Evolutionary conservation across 2,329 filamentous ascomycete genomes (phyloP), one percentile per base, ranked within the genome.

Genomic region (Metarhizium humberi): DNA sequence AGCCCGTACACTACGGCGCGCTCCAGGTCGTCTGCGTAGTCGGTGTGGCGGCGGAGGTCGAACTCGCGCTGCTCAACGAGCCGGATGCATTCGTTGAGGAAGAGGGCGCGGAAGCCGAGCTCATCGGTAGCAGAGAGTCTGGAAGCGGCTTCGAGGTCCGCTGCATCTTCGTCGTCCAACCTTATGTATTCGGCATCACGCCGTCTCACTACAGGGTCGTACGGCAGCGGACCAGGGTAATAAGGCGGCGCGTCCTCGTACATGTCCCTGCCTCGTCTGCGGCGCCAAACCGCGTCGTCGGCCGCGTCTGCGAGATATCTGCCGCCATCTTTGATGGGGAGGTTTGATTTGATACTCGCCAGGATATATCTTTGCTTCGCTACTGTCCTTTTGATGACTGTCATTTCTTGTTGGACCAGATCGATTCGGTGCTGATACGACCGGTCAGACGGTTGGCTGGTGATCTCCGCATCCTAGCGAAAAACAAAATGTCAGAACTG

Each of bases 391-490:
- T 64, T 67, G 29, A 76, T 66, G 18, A 72, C 67, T 20, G 62
- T 61, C 34, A 76, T 63, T 57, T 78, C 74, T 54, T 76, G 70
- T 18, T 69, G 67, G 0, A 75, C 64, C 14, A 74, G 65, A 42
- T 69, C 68, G 51, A 78, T 65, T 16, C 67, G 66, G 51, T 72
- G 69, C 55, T 76, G 71, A 43, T 73, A 71, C 2, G 70, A 69
- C 20, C 73, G 68, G 45, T 75, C 69, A 2, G 73, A 71, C 3
- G 68, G 67, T 14, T 50, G 47, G 38, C 53, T 55, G 6, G 47
- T 55, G 4, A 55, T 51, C 45, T 55, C 53, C 3, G 47, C 53
- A 16, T 55, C 53, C 53, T 51, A 18, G 16, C 34, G 13, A n/a
- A 50, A 16, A 48, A 42, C 36, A 38, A 29, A 11, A 40, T 4